Conservation (phyloP, 805 yeast species). For the Teunomyces aglyptinius region DNA sequence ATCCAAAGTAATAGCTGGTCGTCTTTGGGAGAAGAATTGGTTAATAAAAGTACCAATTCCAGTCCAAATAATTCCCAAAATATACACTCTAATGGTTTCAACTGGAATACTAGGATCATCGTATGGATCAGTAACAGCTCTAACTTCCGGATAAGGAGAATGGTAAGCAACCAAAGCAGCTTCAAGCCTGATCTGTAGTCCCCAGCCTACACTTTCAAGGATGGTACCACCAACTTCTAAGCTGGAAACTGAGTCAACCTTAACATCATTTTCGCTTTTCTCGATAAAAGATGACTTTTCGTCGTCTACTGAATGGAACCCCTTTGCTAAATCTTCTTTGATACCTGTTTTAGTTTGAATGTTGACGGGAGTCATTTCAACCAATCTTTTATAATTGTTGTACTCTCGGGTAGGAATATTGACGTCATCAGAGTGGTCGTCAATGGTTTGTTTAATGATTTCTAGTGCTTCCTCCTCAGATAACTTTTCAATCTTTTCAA, state of each 20-base stretch:
- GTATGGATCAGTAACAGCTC: constrained; percentile 39
- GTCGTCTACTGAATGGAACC: not conserved
- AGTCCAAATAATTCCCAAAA: constrained; percentile 53
- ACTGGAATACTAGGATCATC: constrained; percentile 33
- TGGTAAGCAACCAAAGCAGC: constrained; percentile 38
- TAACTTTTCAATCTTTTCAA: constrained; percentile 37
- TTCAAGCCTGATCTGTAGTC: constrained; percentile 33
- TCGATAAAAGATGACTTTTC: not conserved
- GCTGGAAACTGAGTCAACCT: not conserved
- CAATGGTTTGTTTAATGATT: constrained; percentile 38
- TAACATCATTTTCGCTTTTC: not conserved
- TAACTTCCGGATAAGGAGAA: constrained; percentile 42
- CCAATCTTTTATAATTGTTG: constrained; percentile 21
- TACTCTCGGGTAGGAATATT: constrained; percentile 31
- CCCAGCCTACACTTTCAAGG: constrained; percentile 25
- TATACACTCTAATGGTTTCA: constrained; percentile 50
- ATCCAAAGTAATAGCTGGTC: constrained; percentile 46
- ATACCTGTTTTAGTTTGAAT: not conserved
- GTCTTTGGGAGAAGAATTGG: constrained; percentile 54
- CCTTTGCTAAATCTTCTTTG: not conserved
- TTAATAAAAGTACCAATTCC: constrained; percentile 54
- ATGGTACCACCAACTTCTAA: not conserved
- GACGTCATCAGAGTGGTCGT: constrained; percentile 37
- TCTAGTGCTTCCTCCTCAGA: constrained; percentile 37
- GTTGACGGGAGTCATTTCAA: constrained; percentile 6